Base-by-base conservation (phyloP, 2,329 filamentous ascomycete species). In the Colletotrichum lentis region DNA sequence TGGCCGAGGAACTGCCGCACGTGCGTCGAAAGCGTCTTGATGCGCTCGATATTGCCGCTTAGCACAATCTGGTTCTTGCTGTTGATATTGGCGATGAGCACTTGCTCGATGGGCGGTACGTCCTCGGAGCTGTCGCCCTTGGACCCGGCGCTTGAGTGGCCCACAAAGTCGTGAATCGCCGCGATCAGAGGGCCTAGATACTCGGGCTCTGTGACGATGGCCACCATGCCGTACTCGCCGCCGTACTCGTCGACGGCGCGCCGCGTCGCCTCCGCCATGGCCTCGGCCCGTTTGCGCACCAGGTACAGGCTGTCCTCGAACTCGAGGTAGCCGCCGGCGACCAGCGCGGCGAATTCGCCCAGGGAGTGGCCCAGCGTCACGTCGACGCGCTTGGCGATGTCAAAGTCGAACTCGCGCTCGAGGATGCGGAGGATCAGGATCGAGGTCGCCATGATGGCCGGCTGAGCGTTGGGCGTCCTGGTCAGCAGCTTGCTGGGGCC, bases 61-160 rank as follows among this genome's bases (percentile, higher is more conserved):
- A 98, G 84, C 59, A 97, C 95, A 74, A 98, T 97, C 81, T 98
- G 95, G 77, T 97, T 97, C 81, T 94, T 96, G 77, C 90, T 93
- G 81, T 98, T 98, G 80, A 97, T 89, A 79, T 98, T 97, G 68
- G 94, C 95, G 73, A 98, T 94, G 72, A 91, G 83, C 58, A 97
- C 94, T 78, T 97, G 92, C 75, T 96, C 88, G 62, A 96, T 93
- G 3, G 93, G 88, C 20, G 92, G 91, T 37, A 89, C 80, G 72
- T 91, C 86, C 71, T 89, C 83, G 69, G 85, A 86, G 72, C 87
- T 89, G 76, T 94, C 91, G 62, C 86, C 85, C 75, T 90, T 91
- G 67, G 86, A 83, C 35, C 88, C 89, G n/a, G 86, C 83, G 69
- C 85, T 84, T 56, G 85, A 85, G 72, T 91, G 87, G 18, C 89